Evolutionary conservation across 2,329 filamentous ascomycete genomes (phyloP), one percentile per base, ranked within the genome.

Genomic region (Alternaria atra): DNA sequence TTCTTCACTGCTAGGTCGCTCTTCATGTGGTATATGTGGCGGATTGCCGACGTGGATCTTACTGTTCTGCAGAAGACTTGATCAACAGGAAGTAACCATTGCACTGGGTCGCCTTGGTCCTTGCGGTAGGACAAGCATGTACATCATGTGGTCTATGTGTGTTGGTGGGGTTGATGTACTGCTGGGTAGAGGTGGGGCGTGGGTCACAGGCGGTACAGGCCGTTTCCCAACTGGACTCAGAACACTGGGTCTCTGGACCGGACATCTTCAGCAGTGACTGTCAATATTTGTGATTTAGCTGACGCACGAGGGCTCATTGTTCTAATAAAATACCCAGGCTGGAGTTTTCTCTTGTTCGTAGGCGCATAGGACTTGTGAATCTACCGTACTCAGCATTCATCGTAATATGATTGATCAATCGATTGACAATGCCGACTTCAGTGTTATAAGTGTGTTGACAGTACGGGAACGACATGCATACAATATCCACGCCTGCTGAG

Each of bases 1-100:
- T 4, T 20, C 17, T 9, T 17, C 20, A 10, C 29, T 30, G 2
- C 5, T 53, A 90, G 94, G 74, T 95, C 90, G 71, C 77, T 97
- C 43, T 97, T 97, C 73, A 97, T 97, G 94, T 97, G 94, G 94
- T 97, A 97, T 77, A 97, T 97, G 91, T 97, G 94, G 94, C 84
- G 90, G 60, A 89, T 94, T 10, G 91, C 90, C 75, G 88, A 93
- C 74, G 92, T 93, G 4, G 91, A 96, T 77, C 80, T 94, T 23
- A 80, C 81, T 27, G 84, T 85, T 43, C 72, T 88, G 68, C 68
- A 76, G 52, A 69, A 61, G 51, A 46, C 32, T 13, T 72, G 44
- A 66, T 43, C 5, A 13, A 2, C 3, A 34, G 27, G 13, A n/a
- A 15, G 10, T 23, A 5, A 12, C 12, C 20, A 20, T 27, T 20